These are phyloP conservation scores for Komagataella pseudopastoris DNA, from an alignment of 805 yeast species.

Conservation along the genomic window DNA sequence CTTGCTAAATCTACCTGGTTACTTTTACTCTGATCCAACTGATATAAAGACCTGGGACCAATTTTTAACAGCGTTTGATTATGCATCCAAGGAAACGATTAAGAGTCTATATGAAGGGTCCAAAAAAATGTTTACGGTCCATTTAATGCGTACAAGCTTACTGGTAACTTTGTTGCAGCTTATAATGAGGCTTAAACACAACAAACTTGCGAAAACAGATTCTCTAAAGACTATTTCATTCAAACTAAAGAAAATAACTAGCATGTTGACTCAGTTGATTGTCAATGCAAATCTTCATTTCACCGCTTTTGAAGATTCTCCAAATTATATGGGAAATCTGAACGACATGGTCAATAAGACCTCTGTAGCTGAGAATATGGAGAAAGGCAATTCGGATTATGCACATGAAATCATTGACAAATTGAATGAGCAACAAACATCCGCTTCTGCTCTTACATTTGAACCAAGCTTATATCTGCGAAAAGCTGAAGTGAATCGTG, in stretches of 20 bases:
- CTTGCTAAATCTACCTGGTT: conserved; percentile 16
- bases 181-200: conserved; percentile 38
- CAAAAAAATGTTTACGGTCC: conserved; percentile 36
- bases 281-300: conserved; percentile 54
- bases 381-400: not conserved
- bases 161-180: conserved; percentile 38
- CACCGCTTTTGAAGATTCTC: conserved; percentile 15
- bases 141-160: conserved; percentile 39
- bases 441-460: not conserved
- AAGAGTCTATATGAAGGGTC: conserved; percentile 38
- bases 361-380: not conserved
- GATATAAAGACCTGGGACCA: conserved; percentile 53
- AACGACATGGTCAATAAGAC: not conserved
- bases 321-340: conserved; percentile 11
- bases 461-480: not conserved
- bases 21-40: conserved; percentile 45
- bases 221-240: conserved; percentile 32
- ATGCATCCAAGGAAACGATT: conserved; percentile 31
- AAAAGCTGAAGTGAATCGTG: not conserved
- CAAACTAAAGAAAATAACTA: conserved; percentile 36
- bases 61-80: conserved; percentile 31
- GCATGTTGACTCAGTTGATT: conserved; percentile 46
- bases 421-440: not conserved
- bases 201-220: conserved; percentile 32
- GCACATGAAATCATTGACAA: not conserved